phyloP scores from a whole-genome alignment of 148 eudicot genomes.

The Diospyros kaki region DNA sequence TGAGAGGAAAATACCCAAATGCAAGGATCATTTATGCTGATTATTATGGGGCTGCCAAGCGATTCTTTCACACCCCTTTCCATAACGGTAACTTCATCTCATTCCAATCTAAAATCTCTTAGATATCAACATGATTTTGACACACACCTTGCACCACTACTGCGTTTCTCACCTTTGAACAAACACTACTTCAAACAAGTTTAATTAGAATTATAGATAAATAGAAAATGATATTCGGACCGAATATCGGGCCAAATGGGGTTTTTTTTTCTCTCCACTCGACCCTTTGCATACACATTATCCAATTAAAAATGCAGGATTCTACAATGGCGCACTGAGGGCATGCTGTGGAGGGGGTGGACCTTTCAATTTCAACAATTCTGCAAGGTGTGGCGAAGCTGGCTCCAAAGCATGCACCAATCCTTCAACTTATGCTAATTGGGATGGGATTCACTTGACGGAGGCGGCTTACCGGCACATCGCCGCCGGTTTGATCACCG shows the following conservation, averaged over 20 bases:
- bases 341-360: constrained; percentile 43
- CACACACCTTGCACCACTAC: too few species aligned
- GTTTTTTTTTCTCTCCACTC: too few species aligned
- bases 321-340: constrained; percentile 11
- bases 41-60: constrained; percentile 33
- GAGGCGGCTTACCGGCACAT: constrained; percentile 30
- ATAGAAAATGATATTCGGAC: too few species aligned
- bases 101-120: too few species aligned
- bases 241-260: too few species aligned
- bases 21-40: constrained; percentile 35
- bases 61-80: constrained; percentile 21
- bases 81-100: constrained; percentile 21
- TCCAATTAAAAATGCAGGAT: constrained; percentile 19
- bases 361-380: constrained; percentile 15
- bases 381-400: constrained; percentile 11
- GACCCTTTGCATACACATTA: background rate
- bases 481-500: constrained; percentile 21
- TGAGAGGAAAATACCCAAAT: constrained; percentile 24
- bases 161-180: too few species aligned
- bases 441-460: constrained; percentile 37
- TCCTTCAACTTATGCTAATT: constrained; percentile 22
- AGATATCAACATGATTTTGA: too few species aligned
- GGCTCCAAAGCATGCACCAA: constrained; percentile 21
- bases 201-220: too few species aligned
- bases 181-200: too few species aligned